phyloP scores from a whole-genome alignment of 1,284 basidiomycete species.

The Inonotus hispidus region DNA sequence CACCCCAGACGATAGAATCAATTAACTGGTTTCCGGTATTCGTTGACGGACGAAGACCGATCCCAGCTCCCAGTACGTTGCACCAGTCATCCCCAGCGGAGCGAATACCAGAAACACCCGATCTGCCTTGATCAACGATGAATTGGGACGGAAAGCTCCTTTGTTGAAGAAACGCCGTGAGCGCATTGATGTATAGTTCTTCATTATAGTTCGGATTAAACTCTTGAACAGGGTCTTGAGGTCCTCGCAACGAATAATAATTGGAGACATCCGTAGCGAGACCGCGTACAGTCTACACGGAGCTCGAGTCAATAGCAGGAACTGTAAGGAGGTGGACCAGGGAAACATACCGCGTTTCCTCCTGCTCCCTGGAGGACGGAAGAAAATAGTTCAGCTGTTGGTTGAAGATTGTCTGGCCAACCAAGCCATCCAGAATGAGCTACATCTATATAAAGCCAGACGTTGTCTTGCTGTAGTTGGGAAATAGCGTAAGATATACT shows the following conservation, averaged over 20 bases:
- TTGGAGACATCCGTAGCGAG: slow-evolving; percentile 18
- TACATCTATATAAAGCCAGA: slow-evolving; percentile 21
- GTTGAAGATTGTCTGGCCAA: slow-evolving; percentile 20
- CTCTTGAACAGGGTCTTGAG: slow-evolving; percentile 18
- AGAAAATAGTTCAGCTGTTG: slow-evolving; percentile 20
- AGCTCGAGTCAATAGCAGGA: background rate
- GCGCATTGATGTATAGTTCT: slow-evolving; percentile 20
- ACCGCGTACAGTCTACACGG: slow-evolving; percentile 1
- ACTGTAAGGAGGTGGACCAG: background rate
- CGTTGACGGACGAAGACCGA: slow-evolving; percentile 20
- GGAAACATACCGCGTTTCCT: background rate
- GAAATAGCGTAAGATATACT: slow-evolving; percentile 20
- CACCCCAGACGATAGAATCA: slow-evolving; percentile 18
- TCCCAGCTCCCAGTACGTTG: slow-evolving; percentile 20
- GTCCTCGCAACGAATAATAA: slow-evolving; percentile 19
- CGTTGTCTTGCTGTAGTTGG: slow-evolving; percentile 21
- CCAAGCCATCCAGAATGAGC: slow-evolving; percentile 22
- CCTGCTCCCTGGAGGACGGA: slow-evolving; percentile 18
- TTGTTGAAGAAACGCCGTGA: slow-evolving; percentile 18
- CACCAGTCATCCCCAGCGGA: slow-evolving; percentile 20
- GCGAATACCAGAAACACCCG: slow-evolving; percentile 17
- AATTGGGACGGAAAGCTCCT: slow-evolving; percentile 20
- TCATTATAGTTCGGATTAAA: slow-evolving; percentile 22
- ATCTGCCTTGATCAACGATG: slow-evolving; percentile 21
- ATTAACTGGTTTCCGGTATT: slow-evolving; percentile 20